These are phyloP conservation scores for Diaporthe longicolla DNA, from an alignment of 2,329 filamentous ascomycete species.

Conservation along the genomic window DNA sequence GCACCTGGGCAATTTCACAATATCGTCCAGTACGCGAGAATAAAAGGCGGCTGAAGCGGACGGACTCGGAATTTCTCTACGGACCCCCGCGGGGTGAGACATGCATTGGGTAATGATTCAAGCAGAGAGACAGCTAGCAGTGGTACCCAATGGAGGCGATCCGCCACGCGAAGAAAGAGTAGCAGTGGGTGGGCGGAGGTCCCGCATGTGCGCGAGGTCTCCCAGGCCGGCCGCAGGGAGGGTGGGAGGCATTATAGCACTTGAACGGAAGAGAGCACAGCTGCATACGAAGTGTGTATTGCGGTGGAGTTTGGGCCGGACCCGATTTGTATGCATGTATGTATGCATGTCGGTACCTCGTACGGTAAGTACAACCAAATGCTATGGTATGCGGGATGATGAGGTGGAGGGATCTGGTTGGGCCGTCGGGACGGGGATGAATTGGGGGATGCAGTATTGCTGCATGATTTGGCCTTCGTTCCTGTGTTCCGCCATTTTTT, in stretches of 20 bases:
- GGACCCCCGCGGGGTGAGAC: slow-evolving; percentile 22
- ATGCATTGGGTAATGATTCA: slow-evolving; percentile 20
- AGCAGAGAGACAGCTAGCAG: slow-evolving; percentile 4
- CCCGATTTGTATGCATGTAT: no score
- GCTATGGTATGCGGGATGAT: slow-evolving; percentile 16
- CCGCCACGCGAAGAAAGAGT: slow-evolving; percentile 12
- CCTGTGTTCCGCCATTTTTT: not conserved
- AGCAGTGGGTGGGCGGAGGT: not conserved
- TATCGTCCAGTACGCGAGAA: not conserved
- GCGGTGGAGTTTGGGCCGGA: not conserved
- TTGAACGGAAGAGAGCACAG: slow-evolving; percentile 17
- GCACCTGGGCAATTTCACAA: not conserved
- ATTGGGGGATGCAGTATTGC: not conserved
- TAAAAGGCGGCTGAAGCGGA: slow-evolving; percentile 10
- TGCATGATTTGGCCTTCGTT: not conserved
- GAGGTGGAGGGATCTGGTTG: slow-evolving; percentile 19
- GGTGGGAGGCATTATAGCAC: not conserved
- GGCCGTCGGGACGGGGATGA: slow-evolving; percentile 3
- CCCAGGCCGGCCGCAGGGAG: not conserved
- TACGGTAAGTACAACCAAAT: not conserved
- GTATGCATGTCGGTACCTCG: not conserved
- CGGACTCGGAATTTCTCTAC: not conserved
- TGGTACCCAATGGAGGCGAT: slow-evolving; percentile 18
- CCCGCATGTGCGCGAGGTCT: not conserved
- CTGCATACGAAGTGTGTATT: slow-evolving; percentile 7